A percentile compares a stretch with the other conserved stretches of the same genome.
Conservation (phyloP, 2,329 filamentous ascomycete genomes). For the Ascochyta fabae region DNA sequence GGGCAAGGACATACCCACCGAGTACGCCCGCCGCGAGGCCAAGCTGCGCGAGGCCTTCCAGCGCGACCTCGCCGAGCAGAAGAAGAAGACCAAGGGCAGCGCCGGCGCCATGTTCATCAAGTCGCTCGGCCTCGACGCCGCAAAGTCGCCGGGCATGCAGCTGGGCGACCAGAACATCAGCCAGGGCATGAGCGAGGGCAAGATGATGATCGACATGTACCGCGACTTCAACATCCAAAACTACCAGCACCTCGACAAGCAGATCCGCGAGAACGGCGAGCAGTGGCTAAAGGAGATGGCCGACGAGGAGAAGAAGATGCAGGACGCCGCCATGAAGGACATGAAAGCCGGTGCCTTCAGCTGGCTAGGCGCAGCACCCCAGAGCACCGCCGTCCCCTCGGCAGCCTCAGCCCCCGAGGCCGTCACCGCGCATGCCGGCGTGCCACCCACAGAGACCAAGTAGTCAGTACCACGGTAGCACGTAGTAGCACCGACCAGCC, state of each 20-base stretch:
- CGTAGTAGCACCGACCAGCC: too few relatives aligned
- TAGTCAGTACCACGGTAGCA: neutral
- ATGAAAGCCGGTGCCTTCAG: slow-evolving; percentile 69
- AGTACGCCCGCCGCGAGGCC: slow-evolving; percentile 89
- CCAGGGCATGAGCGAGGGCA: slow-evolving; percentile 86
- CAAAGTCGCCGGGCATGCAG: slow-evolving; percentile 62
- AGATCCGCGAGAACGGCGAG: slow-evolving; percentile 91
- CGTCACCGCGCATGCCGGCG: slow-evolving; percentile 22
- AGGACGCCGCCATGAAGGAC: slow-evolving; percentile 88
- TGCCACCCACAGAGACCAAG: slow-evolving; percentile 19
- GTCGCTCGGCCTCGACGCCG: slow-evolving; percentile 76
- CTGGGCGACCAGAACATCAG: slow-evolving; percentile 62
- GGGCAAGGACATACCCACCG: slow-evolving; percentile 84
- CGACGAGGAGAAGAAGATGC: slow-evolving; percentile 82
- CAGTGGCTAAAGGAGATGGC: slow-evolving; percentile 96
- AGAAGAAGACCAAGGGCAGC: slow-evolving; percentile 65
- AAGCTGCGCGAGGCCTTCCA: slow-evolving; percentile 85
- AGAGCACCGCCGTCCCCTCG: slow-evolving; percentile 22
- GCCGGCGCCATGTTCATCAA: slow-evolving; percentile 73
- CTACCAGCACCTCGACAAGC: slow-evolving; percentile 86
- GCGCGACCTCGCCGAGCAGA: slow-evolving; percentile 74
- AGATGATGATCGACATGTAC: slow-evolving; percentile 96
- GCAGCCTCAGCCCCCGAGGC: slow-evolving; percentile 27
- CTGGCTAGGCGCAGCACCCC: slow-evolving; percentile 34
- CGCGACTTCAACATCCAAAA: slow-evolving; percentile 89